These are phyloP conservation scores for Rhododendron simsii DNA, from an alignment of 148 eudicot species.

Conservation along the genomic window DNA sequence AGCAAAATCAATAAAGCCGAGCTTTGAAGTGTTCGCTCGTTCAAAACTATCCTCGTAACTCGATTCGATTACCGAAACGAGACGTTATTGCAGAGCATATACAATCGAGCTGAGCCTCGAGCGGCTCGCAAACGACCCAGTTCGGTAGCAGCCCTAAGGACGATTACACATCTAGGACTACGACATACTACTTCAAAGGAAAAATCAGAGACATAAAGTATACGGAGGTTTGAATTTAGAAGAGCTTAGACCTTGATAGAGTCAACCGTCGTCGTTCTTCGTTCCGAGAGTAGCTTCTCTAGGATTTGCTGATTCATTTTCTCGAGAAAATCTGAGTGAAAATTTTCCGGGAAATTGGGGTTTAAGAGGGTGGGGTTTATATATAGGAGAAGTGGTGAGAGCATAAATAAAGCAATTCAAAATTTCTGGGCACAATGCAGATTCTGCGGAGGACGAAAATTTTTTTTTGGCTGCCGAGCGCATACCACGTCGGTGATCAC, in stretches of 20 bases:
- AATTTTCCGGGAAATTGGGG: background rate
- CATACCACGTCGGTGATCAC: no score
- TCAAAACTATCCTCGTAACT: no score
- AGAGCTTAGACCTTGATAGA: background rate
- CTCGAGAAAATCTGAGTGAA: conserved; percentile 1
- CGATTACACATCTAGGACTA: background rate
- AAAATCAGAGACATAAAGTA: background rate
- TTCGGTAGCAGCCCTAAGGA: background rate
- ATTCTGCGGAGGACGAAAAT: no score
- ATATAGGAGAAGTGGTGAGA: background rate
- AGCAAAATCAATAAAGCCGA: background rate
- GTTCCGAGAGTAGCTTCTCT: background rate
- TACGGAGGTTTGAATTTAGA: background rate
- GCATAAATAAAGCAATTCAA: no score
- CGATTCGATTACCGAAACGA: no score
- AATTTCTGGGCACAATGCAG: no score
- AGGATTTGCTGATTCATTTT: background rate
- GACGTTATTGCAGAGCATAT: no score
- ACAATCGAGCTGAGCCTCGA: background rate
- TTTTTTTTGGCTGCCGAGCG: no score
- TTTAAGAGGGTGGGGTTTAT: background rate
- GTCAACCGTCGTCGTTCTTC: background rate
- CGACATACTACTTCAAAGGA: background rate
- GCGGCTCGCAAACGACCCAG: background rate
- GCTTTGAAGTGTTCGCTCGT: background rate